Evolutionary conservation across 2,329 filamentous ascomycete species (phyloP), one percentile per base, ranked within the genome.

Genomic region (Neophaeococcomyces aloes): DNA sequence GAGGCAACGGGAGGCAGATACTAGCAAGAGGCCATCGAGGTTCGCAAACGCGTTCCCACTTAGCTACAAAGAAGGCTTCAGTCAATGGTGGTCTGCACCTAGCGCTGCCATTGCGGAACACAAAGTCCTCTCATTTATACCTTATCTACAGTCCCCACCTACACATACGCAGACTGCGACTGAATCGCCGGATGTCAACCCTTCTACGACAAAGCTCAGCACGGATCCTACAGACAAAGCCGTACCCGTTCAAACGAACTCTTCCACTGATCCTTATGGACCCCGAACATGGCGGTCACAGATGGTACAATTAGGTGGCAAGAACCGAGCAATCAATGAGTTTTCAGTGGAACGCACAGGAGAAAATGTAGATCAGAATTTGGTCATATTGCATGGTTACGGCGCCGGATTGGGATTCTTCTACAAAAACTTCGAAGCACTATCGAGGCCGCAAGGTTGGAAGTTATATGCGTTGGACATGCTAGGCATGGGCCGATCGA

Each of bases 321-420:
- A 87, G 62, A 79, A 94, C 60, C 78, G 91, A 38, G 83, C 81
- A 2, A 64, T 98, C 49, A 96, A 98, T 59, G 91, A 98, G 59
- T 91, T 95, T 61, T 87, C 84, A 1, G 78, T 98, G 2, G 86
- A 94, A 66, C 75, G 88, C 38, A 67, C 86, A 1, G 86, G 79
- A 29, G 88, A 95, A 59, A 65, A 80, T 3, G 76, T 78, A 0
- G 81, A 93, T 36, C 81, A 96, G 58, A 91, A 86, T 33, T 71
- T 98, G 13, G 89, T 98, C 34, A 94, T 98, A 78, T 69, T 98
- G 3, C 91, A 98, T 60, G 91, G 91, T 48, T 98, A 98, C 62
- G 91, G 91, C 36, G 91, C 91, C 2, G 91, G 91, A 0, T 73
- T 98, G 1, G 91, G 89, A 17, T 96, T 98, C 66, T 98, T 94